Percentiles rank a stretch among this genome's conserved stretches.
Conservation (phyloP, 148 eudicot genomes). For the Selenicereus undatus region DNA sequence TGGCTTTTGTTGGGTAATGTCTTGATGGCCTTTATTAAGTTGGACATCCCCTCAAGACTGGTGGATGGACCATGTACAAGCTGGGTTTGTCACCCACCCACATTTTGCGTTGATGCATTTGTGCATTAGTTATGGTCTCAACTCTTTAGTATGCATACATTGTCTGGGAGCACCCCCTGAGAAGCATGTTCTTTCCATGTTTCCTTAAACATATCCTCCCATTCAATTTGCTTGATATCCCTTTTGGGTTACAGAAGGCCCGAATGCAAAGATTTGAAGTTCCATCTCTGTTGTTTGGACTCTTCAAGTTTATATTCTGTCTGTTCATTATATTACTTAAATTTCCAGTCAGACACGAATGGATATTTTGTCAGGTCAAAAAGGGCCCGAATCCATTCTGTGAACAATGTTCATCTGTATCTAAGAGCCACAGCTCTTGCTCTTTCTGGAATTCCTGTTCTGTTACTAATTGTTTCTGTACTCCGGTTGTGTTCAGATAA, state of each 20-base stretch:
- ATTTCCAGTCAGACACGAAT: background rate
- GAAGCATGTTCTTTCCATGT: background rate
- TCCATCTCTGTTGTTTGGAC: background rate
- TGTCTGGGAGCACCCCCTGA: background rate
- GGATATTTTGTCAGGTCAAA: background rate
- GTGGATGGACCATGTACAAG: background rate
- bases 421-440: background rate
- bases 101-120: background rate
- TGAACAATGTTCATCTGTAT: background rate
- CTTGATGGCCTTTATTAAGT: background rate
- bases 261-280: background rate
- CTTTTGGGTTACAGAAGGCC: background rate
- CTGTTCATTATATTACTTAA: background rate
- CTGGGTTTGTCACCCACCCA: background rate
- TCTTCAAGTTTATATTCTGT: background rate
- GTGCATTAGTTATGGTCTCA: background rate
- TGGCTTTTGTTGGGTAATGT: background rate
- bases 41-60: background rate
- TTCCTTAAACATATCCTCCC: background rate
- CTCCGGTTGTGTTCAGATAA: slow-evolving; percentile 34
- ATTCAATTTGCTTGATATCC: background rate
- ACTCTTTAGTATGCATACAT: background rate
- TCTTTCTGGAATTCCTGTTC: background rate
- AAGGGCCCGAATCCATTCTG: no score
- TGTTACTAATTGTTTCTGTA: background rate